These are phyloP conservation scores for Hyphodiscus sp. DNA, from an alignment of 2,329 filamentous ascomycete genomes.

Conservation along the genomic window DNA sequence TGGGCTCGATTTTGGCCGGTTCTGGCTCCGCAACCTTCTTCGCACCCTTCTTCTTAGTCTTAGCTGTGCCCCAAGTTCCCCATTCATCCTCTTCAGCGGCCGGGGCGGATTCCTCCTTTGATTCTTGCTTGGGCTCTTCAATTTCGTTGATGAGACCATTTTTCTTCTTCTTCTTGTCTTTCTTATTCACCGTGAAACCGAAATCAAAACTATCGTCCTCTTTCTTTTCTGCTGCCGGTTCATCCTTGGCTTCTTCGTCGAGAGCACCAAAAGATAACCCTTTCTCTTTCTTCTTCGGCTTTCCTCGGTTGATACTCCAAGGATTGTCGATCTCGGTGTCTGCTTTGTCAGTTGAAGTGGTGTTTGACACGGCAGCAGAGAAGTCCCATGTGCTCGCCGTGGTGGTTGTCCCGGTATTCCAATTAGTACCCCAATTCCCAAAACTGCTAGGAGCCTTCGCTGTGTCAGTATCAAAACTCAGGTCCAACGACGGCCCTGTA, in stretches of 20 bases:
- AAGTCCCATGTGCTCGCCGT: constrained; percentile 19
- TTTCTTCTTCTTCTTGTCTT: constrained; percentile 42
- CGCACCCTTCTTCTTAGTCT: constrained; percentile 43
- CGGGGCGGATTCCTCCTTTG: constrained; percentile 21
- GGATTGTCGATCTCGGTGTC: constrained; percentile 39
- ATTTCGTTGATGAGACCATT: constrained; percentile 14
- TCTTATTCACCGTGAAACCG: constrained; percentile 31
- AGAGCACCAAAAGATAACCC: constrained; percentile 43
- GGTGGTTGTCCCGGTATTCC: constrained; percentile 42
- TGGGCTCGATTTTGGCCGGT: constrained; percentile 21
- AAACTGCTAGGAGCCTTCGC: constrained; percentile 40
- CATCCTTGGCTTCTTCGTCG: constrained; percentile 32
- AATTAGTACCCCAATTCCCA: constrained; percentile 54
- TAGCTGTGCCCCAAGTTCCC: constrained; percentile 43
- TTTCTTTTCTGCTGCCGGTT: constrained; percentile 28
- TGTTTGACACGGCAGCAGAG: constrained; percentile 27
- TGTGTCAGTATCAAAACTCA: constrained; percentile 43
- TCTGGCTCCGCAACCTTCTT: constrained; percentile 27
- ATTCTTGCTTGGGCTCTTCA: constrained; percentile 17
- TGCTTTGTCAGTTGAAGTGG: constrained; percentile 36
- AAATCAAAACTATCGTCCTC: constrained; percentile 34
- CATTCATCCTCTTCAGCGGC: constrained; percentile 38
- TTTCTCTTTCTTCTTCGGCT: constrained; percentile 47
- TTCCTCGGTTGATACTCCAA: constrained; percentile 42
- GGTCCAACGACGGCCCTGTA: constrained; percentile 47